These are phyloP conservation scores for Neurospora tetrasperma DNA, from an alignment of 495 filamentous ascomycete genomes.

Conservation along the genomic window DNA sequence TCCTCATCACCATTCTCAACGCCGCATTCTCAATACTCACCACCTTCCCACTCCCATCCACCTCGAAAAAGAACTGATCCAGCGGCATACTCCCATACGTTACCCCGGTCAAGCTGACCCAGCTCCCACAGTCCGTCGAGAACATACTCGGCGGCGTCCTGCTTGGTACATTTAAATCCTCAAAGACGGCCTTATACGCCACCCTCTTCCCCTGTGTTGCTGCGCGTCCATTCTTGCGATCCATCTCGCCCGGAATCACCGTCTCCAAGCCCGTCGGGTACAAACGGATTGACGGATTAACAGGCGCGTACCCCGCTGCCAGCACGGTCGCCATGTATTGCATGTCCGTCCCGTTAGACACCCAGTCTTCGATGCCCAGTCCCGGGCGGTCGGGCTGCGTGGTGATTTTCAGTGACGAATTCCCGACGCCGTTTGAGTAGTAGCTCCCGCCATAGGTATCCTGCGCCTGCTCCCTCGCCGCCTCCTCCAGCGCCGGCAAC, in stretches of 20 bases:
- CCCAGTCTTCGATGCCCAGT: slow-evolving; percentile 36
- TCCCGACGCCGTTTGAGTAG: slow-evolving; percentile 2
- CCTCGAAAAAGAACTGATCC: slow-evolving; percentile 43
- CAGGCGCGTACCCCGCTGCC: slow-evolving; percentile 21
- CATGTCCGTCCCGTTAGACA: slow-evolving; percentile 43
- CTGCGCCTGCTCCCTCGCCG: slow-evolving; percentile 34
- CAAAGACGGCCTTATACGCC: slow-evolving; percentile 38
- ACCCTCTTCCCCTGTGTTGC: slow-evolving; percentile 17
- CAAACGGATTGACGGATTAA: slow-evolving; percentile 32
- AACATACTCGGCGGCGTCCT: slow-evolving; percentile 24
- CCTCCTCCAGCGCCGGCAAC: slow-evolving; percentile 34
- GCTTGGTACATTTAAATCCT: slow-evolving; percentile 18
- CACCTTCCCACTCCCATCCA: slow-evolving; percentile 30
- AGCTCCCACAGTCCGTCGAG: slow-evolving; percentile 39
- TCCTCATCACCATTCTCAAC: slow-evolving; percentile 22
- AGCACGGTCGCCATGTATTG: slow-evolving; percentile 22
- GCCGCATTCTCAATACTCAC: slow-evolving; percentile 35
- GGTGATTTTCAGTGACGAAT: slow-evolving; percentile 26
- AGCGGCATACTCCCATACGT: slow-evolving; percentile 33
- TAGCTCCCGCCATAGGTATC: slow-evolving; percentile 35
- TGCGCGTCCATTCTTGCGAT: not conserved
- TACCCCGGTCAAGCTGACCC: slow-evolving; percentile 36
- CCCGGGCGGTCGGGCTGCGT: slow-evolving; percentile 33
- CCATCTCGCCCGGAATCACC: not conserved
- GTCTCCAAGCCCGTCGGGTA: slow-evolving; percentile 39